A percentile compares a stretch with the other conserved stretches of the same genome.
Evolutionary conservation across 768 basidiomycete species (phyloP).

Genomic region (Antrodiella citrinella): DNA sequence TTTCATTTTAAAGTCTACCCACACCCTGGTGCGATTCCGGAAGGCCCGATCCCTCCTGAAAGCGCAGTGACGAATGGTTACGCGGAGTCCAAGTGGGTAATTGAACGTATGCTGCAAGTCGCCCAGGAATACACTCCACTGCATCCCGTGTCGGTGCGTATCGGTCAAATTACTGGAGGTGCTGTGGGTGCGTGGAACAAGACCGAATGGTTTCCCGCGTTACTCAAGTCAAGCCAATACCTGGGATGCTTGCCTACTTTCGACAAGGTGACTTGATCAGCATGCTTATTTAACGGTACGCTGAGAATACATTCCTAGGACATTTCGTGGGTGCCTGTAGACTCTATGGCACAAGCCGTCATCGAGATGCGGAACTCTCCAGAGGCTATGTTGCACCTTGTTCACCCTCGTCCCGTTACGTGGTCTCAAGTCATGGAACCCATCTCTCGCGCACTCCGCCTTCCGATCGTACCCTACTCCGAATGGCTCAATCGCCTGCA

Average conservation of each 20-base stretch:
- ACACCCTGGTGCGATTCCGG: conserved; percentile 3
- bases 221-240: conserved; percentile 18
- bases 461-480: conserved; percentile 20
- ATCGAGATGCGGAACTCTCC: conserved; percentile 16
- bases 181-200: conserved; percentile 31
- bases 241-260: conserved; percentile 2
- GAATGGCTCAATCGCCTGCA: conserved; percentile 16
- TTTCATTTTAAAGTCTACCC: not conserved
- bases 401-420: conserved; percentile 17
- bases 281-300: not conserved
- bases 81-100: conserved; percentile 26
- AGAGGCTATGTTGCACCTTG: conserved; percentile 13
- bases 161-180: conserved; percentile 30
- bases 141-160: conserved; percentile 24
- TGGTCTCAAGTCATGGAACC: conserved; percentile 15
- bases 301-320: conserved; percentile 4
- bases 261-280: conserved; percentile 6
- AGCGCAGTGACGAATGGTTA: conserved; percentile 23
- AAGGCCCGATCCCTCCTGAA: conserved; percentile 13
- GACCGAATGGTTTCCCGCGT: conserved; percentile 28
- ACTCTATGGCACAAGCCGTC: conserved; percentile 7
- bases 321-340: not conserved
- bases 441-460: conserved; percentile 12
- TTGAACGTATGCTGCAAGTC: conserved; percentile 16
- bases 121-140: conserved; percentile 14